These are phyloP conservation scores for Hypoxylon rickii DNA, from an alignment of 495 filamentous ascomycete genomes.

Conservation along the genomic window DNA sequence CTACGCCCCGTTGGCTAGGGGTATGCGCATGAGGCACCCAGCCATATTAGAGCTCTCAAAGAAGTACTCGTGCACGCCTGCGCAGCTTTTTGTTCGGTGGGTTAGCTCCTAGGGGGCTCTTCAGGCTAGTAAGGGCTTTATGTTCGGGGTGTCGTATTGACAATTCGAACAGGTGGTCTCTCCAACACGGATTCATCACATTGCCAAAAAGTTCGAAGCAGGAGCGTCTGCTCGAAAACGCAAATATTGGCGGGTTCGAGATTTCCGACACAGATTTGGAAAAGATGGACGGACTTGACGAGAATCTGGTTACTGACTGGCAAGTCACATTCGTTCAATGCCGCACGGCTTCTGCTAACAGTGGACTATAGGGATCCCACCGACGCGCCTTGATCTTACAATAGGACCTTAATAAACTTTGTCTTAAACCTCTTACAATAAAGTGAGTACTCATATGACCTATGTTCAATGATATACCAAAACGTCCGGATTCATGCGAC, in stretches of 20 bases:
- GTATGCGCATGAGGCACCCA: conserved; percentile 59
- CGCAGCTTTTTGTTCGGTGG: conserved; percentile 63
- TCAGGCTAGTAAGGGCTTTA: too few species aligned
- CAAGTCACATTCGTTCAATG: conserved; percentile 27
- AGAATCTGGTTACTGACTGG: conserved; percentile 66
- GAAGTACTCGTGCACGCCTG: conserved; percentile 63
- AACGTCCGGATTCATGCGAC: too few species aligned
- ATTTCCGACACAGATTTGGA: conserved; percentile 67
- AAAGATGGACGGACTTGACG: conserved; percentile 67
- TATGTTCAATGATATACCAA: too few species aligned
- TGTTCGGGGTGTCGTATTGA: neutral
- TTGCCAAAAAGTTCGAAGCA: conserved; percentile 73
- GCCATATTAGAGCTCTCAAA: conserved; percentile 53
- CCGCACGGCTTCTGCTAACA: neutral
- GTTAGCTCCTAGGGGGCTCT: neutral
- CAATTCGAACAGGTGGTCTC: conserved; percentile 53
- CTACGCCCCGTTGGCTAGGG: conserved; percentile 66
- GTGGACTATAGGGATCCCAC: conserved; percentile 18
- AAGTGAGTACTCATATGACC: too few species aligned
- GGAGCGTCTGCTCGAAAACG: conserved; percentile 67
- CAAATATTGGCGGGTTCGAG: conserved; percentile 66
- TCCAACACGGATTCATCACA: conserved; percentile 74
- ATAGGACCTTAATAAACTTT: too few species aligned
- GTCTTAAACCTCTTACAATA: too few species aligned
- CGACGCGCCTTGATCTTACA: conserved; percentile 4